These are phyloP conservation scores for Macrophomina tecta DNA, from an alignment of 2,329 filamentous ascomycete genomes.

Conservation along the genomic window DNA sequence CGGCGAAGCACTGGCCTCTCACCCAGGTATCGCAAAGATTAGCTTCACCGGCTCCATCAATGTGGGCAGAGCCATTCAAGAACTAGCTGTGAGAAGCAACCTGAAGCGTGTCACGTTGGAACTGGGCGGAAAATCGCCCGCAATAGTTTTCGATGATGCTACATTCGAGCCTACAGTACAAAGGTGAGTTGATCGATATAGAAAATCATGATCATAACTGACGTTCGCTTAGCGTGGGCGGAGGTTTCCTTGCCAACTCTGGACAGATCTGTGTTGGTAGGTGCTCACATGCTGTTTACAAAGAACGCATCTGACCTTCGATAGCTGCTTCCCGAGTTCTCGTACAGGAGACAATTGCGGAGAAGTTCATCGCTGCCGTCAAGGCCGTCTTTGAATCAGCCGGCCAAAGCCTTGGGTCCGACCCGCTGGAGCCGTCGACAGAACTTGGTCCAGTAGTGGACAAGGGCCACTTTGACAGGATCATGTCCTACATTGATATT, in stretches of 20 bases:
- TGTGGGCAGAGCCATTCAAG: slow-evolving; percentile 83
- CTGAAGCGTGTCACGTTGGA: slow-evolving; percentile 96
- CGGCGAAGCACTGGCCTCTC: slow-evolving; percentile 74
- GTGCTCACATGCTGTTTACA: slow-evolving; percentile 45
- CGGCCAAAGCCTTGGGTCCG: slow-evolving; percentile 85
- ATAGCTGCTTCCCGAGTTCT: slow-evolving; percentile 63
- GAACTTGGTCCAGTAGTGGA: slow-evolving; percentile 61
- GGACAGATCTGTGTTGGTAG: slow-evolving; percentile 76
- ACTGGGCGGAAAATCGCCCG: slow-evolving; percentile 83
- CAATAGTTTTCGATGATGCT: slow-evolving; percentile 80
- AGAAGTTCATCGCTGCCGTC: slow-evolving; percentile 71
- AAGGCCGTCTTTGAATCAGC: slow-evolving; percentile 65
- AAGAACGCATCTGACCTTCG: not conserved
- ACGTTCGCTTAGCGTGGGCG: slow-evolving; percentile 89
- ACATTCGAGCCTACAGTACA: slow-evolving; percentile 73
- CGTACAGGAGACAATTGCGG: slow-evolving; percentile 71
- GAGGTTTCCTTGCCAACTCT: slow-evolving; percentile 95
- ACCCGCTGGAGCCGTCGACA: slow-evolving; percentile 73
- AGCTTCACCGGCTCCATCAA: slow-evolving; percentile 90
- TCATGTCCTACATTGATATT: slow-evolving; percentile 45
- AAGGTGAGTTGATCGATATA: slow-evolving; percentile 52
- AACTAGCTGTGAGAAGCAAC: slow-evolving; percentile 66
- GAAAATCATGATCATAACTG: slow-evolving; percentile 60
- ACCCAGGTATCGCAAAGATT: slow-evolving; percentile 79
- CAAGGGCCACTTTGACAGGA: slow-evolving; percentile 3